Percentiles rank a stretch among this genome's conserved stretches.
Evolutionary conservation across 495 filamentous ascomycete species (phyloP).

Genomic region (Polyplosphaeria fusca): DNA sequence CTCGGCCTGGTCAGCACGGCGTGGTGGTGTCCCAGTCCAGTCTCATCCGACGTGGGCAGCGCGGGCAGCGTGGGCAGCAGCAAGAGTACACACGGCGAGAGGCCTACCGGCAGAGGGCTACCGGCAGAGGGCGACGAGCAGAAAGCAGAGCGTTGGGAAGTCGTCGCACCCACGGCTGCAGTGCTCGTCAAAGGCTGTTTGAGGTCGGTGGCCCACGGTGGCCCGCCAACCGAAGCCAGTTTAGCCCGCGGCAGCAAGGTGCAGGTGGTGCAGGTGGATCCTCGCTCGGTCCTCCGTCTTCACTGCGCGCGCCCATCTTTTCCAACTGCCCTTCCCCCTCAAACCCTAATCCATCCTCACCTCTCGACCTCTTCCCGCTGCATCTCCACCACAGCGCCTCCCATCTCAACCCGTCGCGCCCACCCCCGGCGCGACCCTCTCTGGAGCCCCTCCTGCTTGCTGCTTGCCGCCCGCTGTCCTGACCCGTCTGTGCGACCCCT

Average conservation of each 20-base stretch:
- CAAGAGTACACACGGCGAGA: too few relatives aligned
- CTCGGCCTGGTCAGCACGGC: too few relatives aligned
- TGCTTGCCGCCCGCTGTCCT: background rate
- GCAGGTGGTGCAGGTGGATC: too few relatives aligned
- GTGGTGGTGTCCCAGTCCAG: too few relatives aligned
- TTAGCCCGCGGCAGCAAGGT: background rate
- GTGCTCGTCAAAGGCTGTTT: too few relatives aligned
- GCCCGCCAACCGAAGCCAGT: background rate
- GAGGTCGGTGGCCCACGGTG: too few relatives aligned
- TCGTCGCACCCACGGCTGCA: too few relatives aligned
- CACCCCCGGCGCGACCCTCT: conserved; percentile 1
- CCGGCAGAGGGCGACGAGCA: too few relatives aligned
- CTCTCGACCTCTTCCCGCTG: background rate
- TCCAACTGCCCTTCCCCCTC: background rate
- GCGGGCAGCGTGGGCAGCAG: too few relatives aligned
- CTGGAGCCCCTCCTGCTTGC: background rate
- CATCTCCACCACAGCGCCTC: conserved; percentile 7
- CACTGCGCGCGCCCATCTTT: conserved; percentile 9
- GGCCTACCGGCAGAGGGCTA: too few relatives aligned
- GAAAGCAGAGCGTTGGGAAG: too few relatives aligned
- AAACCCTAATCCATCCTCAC: conserved; percentile 6
- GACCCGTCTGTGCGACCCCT: background rate
- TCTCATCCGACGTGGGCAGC: too few relatives aligned
- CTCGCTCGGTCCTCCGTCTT: background rate
- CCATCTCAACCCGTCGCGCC: conserved; percentile 21